A percentile compares a stretch with the other conserved stretches of the same genome.
Conservation (phyloP, 805 yeast genomes). For the Starmerella bacillaris region DNA sequence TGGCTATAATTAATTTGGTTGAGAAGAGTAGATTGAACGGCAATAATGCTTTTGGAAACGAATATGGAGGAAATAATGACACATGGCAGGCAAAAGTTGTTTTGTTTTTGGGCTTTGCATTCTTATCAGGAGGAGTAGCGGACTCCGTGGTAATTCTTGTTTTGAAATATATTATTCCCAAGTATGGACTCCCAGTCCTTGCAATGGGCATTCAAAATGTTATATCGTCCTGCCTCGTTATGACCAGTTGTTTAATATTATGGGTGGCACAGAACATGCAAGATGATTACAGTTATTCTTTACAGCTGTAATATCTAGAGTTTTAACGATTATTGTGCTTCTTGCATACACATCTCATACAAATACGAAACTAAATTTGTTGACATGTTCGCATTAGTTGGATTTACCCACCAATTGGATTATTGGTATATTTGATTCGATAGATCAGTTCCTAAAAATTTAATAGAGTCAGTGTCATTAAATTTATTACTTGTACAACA, state of each 20-base stretch:
- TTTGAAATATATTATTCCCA: slow-evolving; percentile 54
- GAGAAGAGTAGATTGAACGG: slow-evolving; percentile 40
- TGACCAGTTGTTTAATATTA: slow-evolving; percentile 72
- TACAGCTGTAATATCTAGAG: slow-evolving; percentile 41
- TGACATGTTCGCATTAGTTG: background rate
- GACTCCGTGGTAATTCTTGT: slow-evolving; percentile 81
- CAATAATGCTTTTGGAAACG: slow-evolving; percentile 26
- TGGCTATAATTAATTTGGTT: slow-evolving; percentile 58
- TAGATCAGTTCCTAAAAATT: too few relatives aligned
- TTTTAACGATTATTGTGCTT: too few relatives aligned
- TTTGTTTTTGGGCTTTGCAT: slow-evolving; percentile 77
- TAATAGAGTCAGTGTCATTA: too few relatives aligned
- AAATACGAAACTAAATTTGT: background rate
- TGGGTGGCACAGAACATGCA: slow-evolving; percentile 94
- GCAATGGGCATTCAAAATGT: slow-evolving; percentile 91
- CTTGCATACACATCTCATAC: too few relatives aligned
- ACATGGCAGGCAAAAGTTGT: slow-evolving; percentile 92
- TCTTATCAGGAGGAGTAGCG: slow-evolving; percentile 84
- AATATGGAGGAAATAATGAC: slow-evolving; percentile 27
- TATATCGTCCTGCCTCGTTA: slow-evolving; percentile 54
- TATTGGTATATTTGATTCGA: too few relatives aligned
- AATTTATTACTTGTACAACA: too few relatives aligned
- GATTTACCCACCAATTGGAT: background rate
- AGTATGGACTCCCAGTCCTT: slow-evolving; percentile 67
- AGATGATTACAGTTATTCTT: slow-evolving; percentile 85